Base-by-base conservation (phyloP, 139 green algal species). In the Penium margaritaceum region DNA sequence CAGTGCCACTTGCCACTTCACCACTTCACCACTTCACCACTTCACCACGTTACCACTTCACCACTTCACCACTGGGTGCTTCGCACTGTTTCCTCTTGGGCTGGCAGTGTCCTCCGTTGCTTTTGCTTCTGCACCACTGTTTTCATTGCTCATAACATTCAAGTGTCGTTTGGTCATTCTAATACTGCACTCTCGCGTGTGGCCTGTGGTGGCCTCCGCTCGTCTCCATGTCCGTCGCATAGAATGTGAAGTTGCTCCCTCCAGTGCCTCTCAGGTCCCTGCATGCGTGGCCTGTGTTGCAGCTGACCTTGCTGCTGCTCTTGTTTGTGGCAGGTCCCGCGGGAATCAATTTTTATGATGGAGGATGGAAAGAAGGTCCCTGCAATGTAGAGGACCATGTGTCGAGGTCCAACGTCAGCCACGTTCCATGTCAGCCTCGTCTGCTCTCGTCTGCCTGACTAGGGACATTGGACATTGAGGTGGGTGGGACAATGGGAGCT, bases 311-410 rank as follows among this genome's bases (percentile, higher is more conserved):
- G 5, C 47, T 32, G 1, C 9, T 2, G 3, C 47, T 5, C 39
- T 1, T 27, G 1, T 54, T 12, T 32, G 32, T 46, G 69, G 30
- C 70, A 77, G 70, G 39, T 77, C 0, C 72, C 72, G 3, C 33
- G 70, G 34, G 36, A 37, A n/a, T 43, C 63, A 24, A 79, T 79
- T 37, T 79, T 60, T 38, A 43, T 79, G 2, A 79, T 79, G 12
- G 72, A 79, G 32, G 72, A 79, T 24, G 72, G 72, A 0, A 63
- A 43, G 72, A 79, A 70, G 39, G 72, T 79, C 4, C 46, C 70
- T 33, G 68, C 68, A 33, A n/a, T n/a, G n/a, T n/a, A n/a, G n/a
- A n/a, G n/a, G n/a, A n/a, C n/a, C n/a, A n/a, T n/a, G n/a, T n/a
- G n/a, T n/a, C n/a, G n/a, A n/a, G n/a, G n/a, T n/a, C n/a, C n/a